Conservation (phyloP, 306 rosid genomes). For the Dryas drummondii region DNA sequence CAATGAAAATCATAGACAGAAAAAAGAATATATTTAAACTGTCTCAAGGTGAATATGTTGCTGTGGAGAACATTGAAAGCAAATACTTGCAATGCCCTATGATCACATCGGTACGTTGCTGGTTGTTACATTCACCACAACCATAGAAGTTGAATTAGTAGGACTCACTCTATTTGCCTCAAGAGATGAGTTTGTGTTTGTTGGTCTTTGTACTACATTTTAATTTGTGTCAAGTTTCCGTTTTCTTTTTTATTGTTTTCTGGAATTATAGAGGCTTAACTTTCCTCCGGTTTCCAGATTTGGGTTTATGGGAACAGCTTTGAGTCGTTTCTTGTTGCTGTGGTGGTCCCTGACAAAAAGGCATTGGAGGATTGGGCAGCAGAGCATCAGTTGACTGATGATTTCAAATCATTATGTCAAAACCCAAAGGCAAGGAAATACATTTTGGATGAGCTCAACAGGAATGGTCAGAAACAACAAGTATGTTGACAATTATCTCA, state of each 20-base stretch:
- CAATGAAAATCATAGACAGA: conserved; percentile 89
- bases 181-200: background rate
- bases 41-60: conserved; percentile 93
- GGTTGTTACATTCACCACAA: conserved; percentile 1
- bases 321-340: conserved; percentile 93
- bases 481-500: conserved; percentile 37
- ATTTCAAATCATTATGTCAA: conserved; percentile 71
- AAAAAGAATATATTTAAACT: conserved; percentile 88
- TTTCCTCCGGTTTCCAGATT: conserved; percentile 44
- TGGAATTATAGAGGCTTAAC: background rate
- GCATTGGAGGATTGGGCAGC: conserved; percentile 84
- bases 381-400: conserved; percentile 45
- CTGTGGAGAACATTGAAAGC: conserved; percentile 85
- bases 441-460: conserved; percentile 80
- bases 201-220: background rate
- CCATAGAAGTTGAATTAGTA: background rate
- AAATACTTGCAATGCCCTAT: conserved; percentile 72
- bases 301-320: conserved; percentile 98
- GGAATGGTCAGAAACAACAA: conserved; percentile 62
- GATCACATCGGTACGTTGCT: conserved; percentile 63
- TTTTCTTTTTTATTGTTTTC: background rate
- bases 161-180: background rate
- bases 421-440: conserved; percentile 62
- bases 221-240: background rate
- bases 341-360: conserved; percentile 73